Conservation (phyloP, 129 eudicot species). For the Ambrosia artemisiifolia region DNA sequence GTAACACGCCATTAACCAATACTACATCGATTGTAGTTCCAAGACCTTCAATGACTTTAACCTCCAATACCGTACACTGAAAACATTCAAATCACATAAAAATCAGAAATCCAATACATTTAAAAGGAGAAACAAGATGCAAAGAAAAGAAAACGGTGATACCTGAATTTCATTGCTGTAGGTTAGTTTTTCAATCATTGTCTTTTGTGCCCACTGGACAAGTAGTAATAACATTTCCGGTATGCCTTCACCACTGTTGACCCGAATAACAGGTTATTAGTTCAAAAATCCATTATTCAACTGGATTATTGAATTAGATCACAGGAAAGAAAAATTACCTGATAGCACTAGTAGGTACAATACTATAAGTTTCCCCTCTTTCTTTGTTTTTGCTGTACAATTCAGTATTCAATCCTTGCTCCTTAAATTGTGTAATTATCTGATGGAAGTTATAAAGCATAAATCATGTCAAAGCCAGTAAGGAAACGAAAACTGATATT, state of each 20-base stretch:
- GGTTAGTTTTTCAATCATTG: conserved; percentile 84
- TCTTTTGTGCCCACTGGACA: conserved; percentile 93
- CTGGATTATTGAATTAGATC: background rate
- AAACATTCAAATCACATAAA: conserved; percentile 12
- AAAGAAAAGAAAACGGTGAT: background rate
- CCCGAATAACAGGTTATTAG: conserved; percentile 8
- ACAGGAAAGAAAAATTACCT: conserved; percentile 39
- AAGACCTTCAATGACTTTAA: conserved; percentile 95
- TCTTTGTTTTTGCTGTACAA: conserved; percentile 86
- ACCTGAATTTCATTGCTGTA: conserved; percentile 77
- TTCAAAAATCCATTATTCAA: background rate
- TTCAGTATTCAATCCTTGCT: conserved; percentile 91
- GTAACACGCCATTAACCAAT: conserved; percentile 92
- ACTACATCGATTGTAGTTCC: conserved; percentile 97
- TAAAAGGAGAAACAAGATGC: background rate
- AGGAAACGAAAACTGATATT: background rate
- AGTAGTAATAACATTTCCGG: conserved; percentile 77
- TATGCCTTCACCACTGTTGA: conserved; percentile 91
- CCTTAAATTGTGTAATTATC: conserved; percentile 84
- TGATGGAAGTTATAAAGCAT: conserved; percentile 19
- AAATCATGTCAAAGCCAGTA: conserved; percentile 13
- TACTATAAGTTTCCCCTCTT: conserved; percentile 88
- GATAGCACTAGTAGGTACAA: conserved; percentile 93
- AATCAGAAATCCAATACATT: background rate
- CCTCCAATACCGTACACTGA: conserved; percentile 99